Conservation (phyloP, 306 rosid genomes). For the Pterocarpus macrocarpus region DNA sequence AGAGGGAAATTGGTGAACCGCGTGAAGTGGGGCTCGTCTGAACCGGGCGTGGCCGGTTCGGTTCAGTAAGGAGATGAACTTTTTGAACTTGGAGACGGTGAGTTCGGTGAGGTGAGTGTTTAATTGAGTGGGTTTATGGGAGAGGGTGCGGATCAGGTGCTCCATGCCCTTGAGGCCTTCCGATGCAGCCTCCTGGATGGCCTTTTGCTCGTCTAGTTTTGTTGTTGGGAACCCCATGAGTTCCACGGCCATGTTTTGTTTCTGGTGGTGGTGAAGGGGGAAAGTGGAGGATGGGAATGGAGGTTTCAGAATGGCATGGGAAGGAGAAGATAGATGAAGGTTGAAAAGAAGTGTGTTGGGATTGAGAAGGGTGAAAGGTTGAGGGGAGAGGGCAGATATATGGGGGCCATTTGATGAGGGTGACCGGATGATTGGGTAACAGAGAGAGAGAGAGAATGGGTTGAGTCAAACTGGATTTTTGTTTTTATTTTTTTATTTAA, state of each 20-base stretch:
- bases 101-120: constrained; percentile 73
- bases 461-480: constrained; percentile 49
- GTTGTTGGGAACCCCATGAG: constrained; percentile 64
- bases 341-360: not conserved
- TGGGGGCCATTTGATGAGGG: not conserved
- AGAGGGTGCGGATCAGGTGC: constrained; percentile 68
- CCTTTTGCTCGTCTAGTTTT: constrained; percentile 72
- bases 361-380: not conserved
- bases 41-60: constrained; percentile 96
- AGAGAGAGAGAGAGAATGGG: not conserved
- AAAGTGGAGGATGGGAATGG: no score
- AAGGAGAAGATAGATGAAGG: not conserved
- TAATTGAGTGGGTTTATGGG: constrained; percentile 58
- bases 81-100: constrained; percentile 82
- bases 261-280: not conserved
- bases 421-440: constrained; percentile 59
- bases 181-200: constrained; percentile 89
- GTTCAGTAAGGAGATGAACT: constrained; percentile 72
- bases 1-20: not conserved
- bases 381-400: constrained; percentile 51
- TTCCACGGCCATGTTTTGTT: constrained; percentile 74
- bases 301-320: constrained; percentile 45
- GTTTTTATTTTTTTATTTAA: not conserved
- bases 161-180: constrained; percentile 90
- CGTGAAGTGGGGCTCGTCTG: constrained; percentile 75